Evolutionary conservation across 306 rosid genomes (phyloP).

Genomic region (Neltuma alba): DNA sequence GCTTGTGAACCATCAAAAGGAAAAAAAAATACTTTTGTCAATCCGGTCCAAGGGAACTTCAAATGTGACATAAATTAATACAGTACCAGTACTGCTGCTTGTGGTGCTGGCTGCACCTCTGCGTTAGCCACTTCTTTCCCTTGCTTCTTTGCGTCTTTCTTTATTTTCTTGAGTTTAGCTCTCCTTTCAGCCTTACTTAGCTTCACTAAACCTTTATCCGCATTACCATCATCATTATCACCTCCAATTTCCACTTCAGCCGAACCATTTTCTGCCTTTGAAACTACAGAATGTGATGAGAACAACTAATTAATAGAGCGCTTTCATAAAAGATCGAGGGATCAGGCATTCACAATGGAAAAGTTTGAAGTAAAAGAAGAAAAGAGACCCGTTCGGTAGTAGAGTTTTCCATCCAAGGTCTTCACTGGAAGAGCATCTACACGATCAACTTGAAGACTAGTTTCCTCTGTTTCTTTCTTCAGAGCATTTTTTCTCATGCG

Average conservation of each 20-base stretch:
- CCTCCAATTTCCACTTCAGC: slow-evolving; percentile 50
- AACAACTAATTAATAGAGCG: slow-evolving; percentile 14
- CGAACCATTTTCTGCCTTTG: slow-evolving; percentile 48
- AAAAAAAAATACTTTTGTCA: slow-evolving; percentile 17
- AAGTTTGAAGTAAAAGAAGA: neutral
- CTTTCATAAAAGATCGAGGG: neutral
- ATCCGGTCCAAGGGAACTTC: neutral
- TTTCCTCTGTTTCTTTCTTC: slow-evolving; percentile 64
- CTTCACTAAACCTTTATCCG: slow-evolving; percentile 57
- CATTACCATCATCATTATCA: slow-evolving; percentile 43
- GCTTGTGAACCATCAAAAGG: slow-evolving; percentile 18
- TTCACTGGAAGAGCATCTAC: slow-evolving; percentile 94
- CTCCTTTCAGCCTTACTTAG: slow-evolving; percentile 83
- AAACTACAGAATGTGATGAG: slow-evolving; percentile 43
- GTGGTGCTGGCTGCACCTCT: slow-evolving; percentile 67
- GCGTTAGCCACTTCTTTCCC: slow-evolving; percentile 57
- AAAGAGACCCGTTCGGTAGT: slow-evolving; percentile 66
- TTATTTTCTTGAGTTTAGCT: slow-evolving; percentile 76
- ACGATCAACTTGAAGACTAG: slow-evolving; percentile 65
- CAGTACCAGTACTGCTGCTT: slow-evolving; percentile 82
- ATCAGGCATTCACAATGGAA: slow-evolving; percentile 23
- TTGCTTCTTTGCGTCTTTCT: slow-evolving; percentile 74
- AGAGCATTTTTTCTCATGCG: slow-evolving; percentile 61
- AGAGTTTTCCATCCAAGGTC: slow-evolving; percentile 73
- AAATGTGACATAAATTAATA: neutral